phyloP scores from a whole-genome alignment of 441 rosid genomes.

The Erodium moschatum region DNA sequence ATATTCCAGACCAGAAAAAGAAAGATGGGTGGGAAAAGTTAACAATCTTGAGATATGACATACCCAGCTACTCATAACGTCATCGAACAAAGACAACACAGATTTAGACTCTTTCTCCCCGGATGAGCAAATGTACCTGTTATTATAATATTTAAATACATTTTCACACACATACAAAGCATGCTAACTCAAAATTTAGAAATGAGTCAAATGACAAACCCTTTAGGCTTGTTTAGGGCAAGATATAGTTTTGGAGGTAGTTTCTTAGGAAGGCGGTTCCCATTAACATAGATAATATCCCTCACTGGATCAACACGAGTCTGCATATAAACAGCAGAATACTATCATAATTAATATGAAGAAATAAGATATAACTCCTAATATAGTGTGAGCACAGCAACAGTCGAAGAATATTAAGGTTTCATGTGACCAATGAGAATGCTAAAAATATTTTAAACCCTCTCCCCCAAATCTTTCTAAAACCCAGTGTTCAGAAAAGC shows the following conservation, averaged over 20 bases:
- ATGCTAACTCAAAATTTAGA: constrained; percentile 11
- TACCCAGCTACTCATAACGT: constrained; percentile 68
- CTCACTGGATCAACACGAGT: constrained; percentile 76
- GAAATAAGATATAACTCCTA: background rate
- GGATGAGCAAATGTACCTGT: constrained; percentile 85
- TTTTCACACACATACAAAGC: background rate
- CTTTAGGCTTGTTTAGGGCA: constrained; percentile 90
- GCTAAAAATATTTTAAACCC: background rate
- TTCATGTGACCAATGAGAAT: background rate
- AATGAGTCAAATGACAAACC: constrained; percentile 38
- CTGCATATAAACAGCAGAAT: constrained; percentile 30
- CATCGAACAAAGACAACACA: constrained; percentile 58
- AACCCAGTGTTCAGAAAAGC: background rate
- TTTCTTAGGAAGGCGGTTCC: constrained; percentile 74
- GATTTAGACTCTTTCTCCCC: constrained; percentile 72
- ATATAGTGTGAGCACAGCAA: background rate
- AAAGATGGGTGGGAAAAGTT: constrained; percentile 6
- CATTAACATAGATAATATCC: constrained; percentile 76
- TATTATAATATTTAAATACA: constrained; percentile 17
- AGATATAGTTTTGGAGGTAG: constrained; percentile 80
- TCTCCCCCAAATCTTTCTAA: background rate
- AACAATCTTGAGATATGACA: constrained; percentile 9
- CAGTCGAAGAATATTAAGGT: background rate
- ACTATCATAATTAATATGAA: background rate
- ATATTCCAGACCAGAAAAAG: background rate